Base-by-base conservation (phyloP, 768 basidiomycete genomes). In the Tulasnella sp. region DNA sequence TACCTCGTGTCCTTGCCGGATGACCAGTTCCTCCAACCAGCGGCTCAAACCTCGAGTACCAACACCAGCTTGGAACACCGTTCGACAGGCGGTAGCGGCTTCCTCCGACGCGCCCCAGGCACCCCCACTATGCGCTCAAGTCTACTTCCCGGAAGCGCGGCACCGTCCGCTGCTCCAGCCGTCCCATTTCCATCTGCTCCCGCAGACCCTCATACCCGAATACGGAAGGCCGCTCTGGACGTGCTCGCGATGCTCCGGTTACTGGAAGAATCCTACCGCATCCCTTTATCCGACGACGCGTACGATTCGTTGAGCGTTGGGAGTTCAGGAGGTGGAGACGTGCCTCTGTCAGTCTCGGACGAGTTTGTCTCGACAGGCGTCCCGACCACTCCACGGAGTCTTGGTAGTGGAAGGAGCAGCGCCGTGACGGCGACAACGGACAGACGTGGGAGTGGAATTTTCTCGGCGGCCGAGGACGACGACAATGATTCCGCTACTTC, bases 1-100 rank as follows among this genome's bases (percentile, higher is more conserved):
- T 96, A 95, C 83, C 85, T 95, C 26, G 86, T 96, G 42, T 90
- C 92, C 0, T 88, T 96, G 18, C 94, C 94, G 0, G 91, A 94
- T 82, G 92, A 94, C 57, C 48, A 79, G 20, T 23, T 42, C 42
- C 70, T 44, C 40, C 51, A 55, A 51, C n/a, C 76, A n/a, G 16
- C 32, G 11, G 13, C 39, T 42, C 37, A 35, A 11, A n/a, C 73
- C 13, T 7, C 42, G 48, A 23, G 35, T 23, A 13, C 26, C 11
- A 39, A 20, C 73, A 42, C 46, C 10, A 35, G 15, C 29, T 44
- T 46, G 7, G 73, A 48, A 10, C 55, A 29, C n/a, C 55, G 55
- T 57, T 29, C 55, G 51, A 18, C 51, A 15, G 51, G 51, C 3
- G 51, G 51, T 20, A 57, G 55, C 55, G 55, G 55, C 55, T 23